A percentile compares a stretch with the other conserved stretches of the same genome.
Evolutionary conservation across 441 rosid species (phyloP).

Genomic region (Isatis lusitanica): DNA sequence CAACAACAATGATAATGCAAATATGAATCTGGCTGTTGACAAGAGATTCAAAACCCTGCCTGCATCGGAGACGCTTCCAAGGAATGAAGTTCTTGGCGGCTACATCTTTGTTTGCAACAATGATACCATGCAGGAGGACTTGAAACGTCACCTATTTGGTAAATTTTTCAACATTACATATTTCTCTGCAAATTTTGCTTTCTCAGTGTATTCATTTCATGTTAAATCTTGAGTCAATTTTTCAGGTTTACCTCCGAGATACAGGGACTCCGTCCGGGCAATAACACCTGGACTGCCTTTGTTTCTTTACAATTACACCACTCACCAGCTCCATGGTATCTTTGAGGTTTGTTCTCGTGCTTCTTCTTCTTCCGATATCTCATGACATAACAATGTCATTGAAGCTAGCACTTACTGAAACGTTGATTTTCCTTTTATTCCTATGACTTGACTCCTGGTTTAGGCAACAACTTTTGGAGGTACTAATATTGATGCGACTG

Average conservation of each 20-base stretch:
- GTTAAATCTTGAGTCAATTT: conserved; percentile 14
- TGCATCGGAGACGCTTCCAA: conserved; percentile 85
- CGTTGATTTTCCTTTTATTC: neutral
- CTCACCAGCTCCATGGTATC: conserved; percentile 97
- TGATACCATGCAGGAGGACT: conserved; percentile 97
- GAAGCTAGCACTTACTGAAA: neutral
- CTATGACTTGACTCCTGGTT: neutral
- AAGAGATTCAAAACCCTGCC: conserved; percentile 97
- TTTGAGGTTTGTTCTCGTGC: conserved; percentile 68
- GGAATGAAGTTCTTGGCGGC: conserved; percentile 97
- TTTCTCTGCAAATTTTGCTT: neutral
- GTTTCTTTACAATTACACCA: conserved; percentile 95
- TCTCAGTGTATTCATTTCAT: neutral
- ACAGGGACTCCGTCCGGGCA: conserved; percentile 95
- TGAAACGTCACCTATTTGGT: conserved; percentile 95
- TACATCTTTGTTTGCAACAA: conserved; percentile 97
- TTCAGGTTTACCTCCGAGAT: conserved; percentile 93
- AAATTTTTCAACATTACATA: neutral
- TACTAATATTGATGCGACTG: conserved; percentile 95
- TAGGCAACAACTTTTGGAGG: conserved; percentile 97
- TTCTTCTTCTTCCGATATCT: conserved; percentile 6
- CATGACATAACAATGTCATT: neutral
- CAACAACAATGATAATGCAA: conserved; percentile 50
- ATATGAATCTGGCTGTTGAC: conserved; percentile 55
- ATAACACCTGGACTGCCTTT: conserved; percentile 95